Evolutionary conservation across 2,329 filamentous ascomycete species (phyloP), one percentile per base, ranked within the genome.

Genomic region (Ampelomyces quisqualis): DNA sequence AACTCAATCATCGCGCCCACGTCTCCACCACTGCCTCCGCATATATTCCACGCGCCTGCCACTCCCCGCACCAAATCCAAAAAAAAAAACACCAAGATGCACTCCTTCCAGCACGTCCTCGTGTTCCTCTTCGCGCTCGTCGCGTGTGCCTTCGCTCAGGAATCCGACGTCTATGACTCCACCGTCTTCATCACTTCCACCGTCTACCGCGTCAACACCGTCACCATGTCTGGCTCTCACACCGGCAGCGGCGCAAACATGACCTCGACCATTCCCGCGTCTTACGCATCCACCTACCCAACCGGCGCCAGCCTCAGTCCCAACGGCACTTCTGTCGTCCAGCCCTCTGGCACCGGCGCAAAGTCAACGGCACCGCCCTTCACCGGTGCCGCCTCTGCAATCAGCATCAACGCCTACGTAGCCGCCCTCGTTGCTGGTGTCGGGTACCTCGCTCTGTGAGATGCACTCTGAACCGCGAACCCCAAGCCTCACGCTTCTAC

Each of bases 141-240:
- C 55, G 57, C 55, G 20, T 53, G 58, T 46, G 62, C 57, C 33
- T 47, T 59, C 40, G 64, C 65, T 39, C 47, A 55, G 37, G 53
- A 56, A 15, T 23, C 38, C 35, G 41, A 49, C 20, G 47, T 43
- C 20, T 64, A 64, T 46, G 62, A 66, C 34, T 50, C 65, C 11
- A 68, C 65, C 47, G 60, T 65, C 58, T 67, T 64, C 46, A 39
- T 65, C 37, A 68, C 65, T 41, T 60, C 56, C 11, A 70, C 67
- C 47, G 55, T 70, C 56, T 62, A 63, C 53, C 61, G 57, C 47
- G 57, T 68, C 54, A 64, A 66, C 62, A 68, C 66, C 35, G 56
- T 68, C 53, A 68, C 66, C 34, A 45, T 58, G 39, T 59, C 60
- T 13, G 55, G 60, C 52, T 58, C 58, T 7, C 48, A 61, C 27